Percentiles rank a stretch among this genome's conserved stretches.
These are phyloP conservation scores for Metschnikowia continentalis DNA, from an alignment of 805 yeast genomes.

Conservation along the genomic window DNA sequence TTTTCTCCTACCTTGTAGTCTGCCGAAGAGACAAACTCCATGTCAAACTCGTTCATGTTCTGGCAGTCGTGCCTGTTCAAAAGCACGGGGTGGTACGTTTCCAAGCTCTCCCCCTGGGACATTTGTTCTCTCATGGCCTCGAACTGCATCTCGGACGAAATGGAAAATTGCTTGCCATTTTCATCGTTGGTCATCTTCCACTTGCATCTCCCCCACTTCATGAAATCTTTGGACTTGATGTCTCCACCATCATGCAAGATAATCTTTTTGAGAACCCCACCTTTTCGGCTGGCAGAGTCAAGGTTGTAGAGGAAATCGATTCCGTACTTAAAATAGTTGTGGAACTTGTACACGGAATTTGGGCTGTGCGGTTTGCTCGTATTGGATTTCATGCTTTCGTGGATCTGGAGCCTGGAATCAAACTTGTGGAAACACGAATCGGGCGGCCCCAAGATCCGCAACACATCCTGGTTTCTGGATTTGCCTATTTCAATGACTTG, in stretches of 20 bases:
- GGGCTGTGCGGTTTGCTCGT: constrained; percentile 20
- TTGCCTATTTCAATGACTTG: constrained; percentile 28
- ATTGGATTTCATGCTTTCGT: constrained; percentile 9
- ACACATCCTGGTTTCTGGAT: constrained; percentile 47
- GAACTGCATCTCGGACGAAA: constrained; percentile 31
- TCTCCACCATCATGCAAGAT: constrained; percentile 49
- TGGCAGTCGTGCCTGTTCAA: constrained; percentile 40
- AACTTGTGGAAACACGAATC: constrained; percentile 46
- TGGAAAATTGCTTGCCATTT: constrained; percentile 6
- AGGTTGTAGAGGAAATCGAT: constrained; percentile 51
- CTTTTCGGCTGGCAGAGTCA: constrained; percentile 18
- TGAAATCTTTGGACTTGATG: constrained; percentile 49
- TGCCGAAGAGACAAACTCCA: constrained; percentile 27
- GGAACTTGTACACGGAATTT: constrained; percentile 37
- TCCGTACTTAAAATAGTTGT: constrained; percentile 54
- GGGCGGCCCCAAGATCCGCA: constrained; percentile 52
- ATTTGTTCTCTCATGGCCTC: constrained; percentile 1
- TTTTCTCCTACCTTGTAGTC: constrained; percentile 11
- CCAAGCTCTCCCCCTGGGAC: constrained; percentile 19
- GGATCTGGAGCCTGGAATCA: constrained; percentile 42
- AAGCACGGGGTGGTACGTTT: constrained; percentile 26
- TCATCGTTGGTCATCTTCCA: constrained; percentile 31
- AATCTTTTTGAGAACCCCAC: constrained; percentile 42
- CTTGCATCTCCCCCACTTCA: constrained; percentile 50
- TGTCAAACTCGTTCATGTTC: constrained; percentile 31